These are phyloP conservation scores for Pythium oligandrum DNA, from an alignment of 352 stramenopile genomes.

Conservation along the genomic window DNA sequence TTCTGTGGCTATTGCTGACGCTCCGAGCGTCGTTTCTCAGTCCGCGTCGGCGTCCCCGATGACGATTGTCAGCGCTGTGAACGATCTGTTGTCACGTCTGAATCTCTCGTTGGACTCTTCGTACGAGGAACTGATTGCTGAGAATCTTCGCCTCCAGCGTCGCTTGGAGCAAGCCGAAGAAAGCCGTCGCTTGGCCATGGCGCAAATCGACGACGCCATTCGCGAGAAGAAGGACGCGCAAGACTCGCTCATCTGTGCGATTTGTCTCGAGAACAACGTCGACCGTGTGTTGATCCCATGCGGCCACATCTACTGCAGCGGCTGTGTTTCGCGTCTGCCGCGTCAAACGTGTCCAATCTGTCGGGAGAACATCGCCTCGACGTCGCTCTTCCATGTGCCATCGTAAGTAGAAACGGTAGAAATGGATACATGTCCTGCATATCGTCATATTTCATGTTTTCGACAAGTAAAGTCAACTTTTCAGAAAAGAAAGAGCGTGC, in stretches of 20 bases:
- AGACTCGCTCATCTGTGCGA: constrained; percentile 70
- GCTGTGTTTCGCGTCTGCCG: constrained; percentile 58
- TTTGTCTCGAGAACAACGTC: constrained; percentile 80
- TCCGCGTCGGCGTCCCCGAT: constrained; percentile 18
- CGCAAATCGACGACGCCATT: constrained; percentile 63
- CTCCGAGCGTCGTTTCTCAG: not conserved
- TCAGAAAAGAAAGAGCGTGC: no score
- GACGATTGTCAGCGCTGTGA: constrained; percentile 70
- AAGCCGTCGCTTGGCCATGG: constrained; percentile 40
- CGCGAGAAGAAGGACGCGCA: constrained; percentile 71
- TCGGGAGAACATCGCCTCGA: constrained; percentile 49
- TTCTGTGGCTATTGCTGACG: not conserved
- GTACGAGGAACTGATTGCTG: constrained; percentile 59
- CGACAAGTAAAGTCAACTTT: no score
- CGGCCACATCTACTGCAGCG: constrained; percentile 75
- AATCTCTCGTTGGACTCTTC: constrained; percentile 65
- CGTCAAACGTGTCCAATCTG: constrained; percentile 68
- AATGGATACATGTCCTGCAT: not conserved
- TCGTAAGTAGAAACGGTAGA: constrained; percentile 18
- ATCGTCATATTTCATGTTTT: not conserved
- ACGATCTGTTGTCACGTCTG: constrained; percentile 62
- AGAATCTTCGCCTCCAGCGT: constrained; percentile 59
- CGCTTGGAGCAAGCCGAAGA: constrained; percentile 62
- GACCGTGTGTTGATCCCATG: constrained; percentile 79
- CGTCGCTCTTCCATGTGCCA: constrained; percentile 63